Base-by-base conservation (phyloP, 2,329 filamentous ascomycete genomes). In the Penicillium expansum region DNA sequence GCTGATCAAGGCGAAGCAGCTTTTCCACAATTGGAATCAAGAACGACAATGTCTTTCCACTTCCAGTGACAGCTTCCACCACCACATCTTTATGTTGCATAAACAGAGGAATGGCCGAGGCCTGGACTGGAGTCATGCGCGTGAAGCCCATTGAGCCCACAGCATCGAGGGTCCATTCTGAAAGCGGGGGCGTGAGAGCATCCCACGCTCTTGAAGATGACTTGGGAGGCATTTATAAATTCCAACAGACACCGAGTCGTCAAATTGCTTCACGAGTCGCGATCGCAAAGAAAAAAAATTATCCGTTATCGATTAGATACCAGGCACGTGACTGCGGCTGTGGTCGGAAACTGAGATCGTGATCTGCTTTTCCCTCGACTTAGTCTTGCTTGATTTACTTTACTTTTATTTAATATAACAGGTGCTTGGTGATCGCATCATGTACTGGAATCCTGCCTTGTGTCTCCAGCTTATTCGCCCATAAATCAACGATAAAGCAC, bases 61-160 rank as follows among this genome's bases (percentile, higher is more conserved):
- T 94, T 13, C 92, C 92, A 2, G 92, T 96, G 4, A 96, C 92
- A 32, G 91, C 91, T 79, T 96, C 91, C 6, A 96, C 92, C 1
- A 96, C 92, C 5, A 96, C 90, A 74, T 96, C 92, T 69, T 95
- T 96, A 72, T 96, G 90, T 50, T 86, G 87, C 76, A 92, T 87
- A 71, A 96, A 94, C 50, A 96, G 83, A 13, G 92, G 91, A 63
- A 97, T 89, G 5, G 91, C 89, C 57, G 91, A 93, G 43, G 92
- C 91, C 77, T 97, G 93, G n/a, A 97, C 92, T 1, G 93, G 93
- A 4, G 92, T 97, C 82, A 94, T 92, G 72, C 89, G 87, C 61
- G 82, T 79, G 74, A 96, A 96, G 59, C 91, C 91, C 87, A 94
- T 93, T 62, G 87, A 85, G 48, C 86, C 82, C 48, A 95, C 86